A percentile compares a stretch with the other conserved stretches of the same genome.
phyloP scores from a whole-genome alignment of 2,329 filamentous ascomycete genomes.

The Ambrosiella cleistominuta region DNA sequence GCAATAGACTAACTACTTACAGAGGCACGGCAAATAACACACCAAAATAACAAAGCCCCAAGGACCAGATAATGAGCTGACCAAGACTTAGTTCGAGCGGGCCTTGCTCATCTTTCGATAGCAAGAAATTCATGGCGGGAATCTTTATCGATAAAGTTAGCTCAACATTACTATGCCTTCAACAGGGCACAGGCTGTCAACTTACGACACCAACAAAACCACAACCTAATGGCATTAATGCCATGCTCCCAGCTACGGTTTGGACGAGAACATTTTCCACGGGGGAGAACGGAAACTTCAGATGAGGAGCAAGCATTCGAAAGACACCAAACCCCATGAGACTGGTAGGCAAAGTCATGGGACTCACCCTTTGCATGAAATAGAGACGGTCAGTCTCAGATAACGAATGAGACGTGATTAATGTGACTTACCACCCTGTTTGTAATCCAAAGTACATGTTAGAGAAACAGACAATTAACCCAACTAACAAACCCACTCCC shows the following conservation, averaged over 20 bases:
- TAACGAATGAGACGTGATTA: not conserved
- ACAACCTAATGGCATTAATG: slow-evolving; percentile 89
- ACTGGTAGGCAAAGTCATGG: slow-evolving; percentile 94
- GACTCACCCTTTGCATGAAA: slow-evolving; percentile 30
- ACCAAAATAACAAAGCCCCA: slow-evolving; percentile 90
- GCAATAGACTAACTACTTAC: slow-evolving; percentile 20
- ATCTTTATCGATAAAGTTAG: slow-evolving; percentile 28
- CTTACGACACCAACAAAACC: slow-evolving; percentile 76
- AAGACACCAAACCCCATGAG: slow-evolving; percentile 92
- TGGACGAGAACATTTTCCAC: slow-evolving; percentile 95
- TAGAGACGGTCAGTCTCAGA: not conserved
- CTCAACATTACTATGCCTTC: not conserved
- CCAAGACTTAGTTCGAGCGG: slow-evolving; percentile 54
- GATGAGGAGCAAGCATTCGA: slow-evolving; percentile 53
- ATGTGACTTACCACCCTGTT: slow-evolving; percentile 34
- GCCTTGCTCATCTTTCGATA: slow-evolving; percentile 61
- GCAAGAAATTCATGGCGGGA: slow-evolving; percentile 74
- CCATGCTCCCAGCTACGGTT: slow-evolving; percentile 86
- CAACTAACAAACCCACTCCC: slow-evolving; percentile 62
- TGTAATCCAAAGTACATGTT: slow-evolving; percentile 99
- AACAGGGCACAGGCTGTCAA: slow-evolving; percentile 11
- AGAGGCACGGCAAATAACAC: slow-evolving; percentile 91
- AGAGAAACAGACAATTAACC: slow-evolving; percentile 81
- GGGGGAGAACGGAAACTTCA: slow-evolving; percentile 71
- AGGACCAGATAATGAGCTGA: slow-evolving; percentile 74